Evolutionary conservation across 2,329 filamentous ascomycete genomes (phyloP).

Genomic region (Ophiosphaerella korrae): DNA sequence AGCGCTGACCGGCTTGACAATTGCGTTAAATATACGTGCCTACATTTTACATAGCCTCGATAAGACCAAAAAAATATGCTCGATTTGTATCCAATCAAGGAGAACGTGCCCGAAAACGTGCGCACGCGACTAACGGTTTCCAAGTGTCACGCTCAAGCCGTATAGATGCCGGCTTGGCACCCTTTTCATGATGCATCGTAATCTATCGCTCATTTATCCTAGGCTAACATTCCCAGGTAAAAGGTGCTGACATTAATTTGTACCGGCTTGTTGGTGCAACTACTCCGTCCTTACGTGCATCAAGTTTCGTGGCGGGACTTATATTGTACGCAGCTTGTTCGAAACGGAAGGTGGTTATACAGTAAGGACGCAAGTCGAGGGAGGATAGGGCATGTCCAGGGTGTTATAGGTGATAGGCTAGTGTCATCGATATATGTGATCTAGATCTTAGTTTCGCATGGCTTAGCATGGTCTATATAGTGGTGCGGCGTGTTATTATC

Average conservation of each 20-base stretch:
- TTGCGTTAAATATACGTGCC: too few relatives aligned
- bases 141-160: neutral
- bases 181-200: neutral
- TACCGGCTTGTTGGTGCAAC: slow-evolving; percentile 6
- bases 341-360: slow-evolving; percentile 1
- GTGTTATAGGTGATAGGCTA: slow-evolving; percentile 2
- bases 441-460: neutral
- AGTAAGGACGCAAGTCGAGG: neutral
- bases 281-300: neutral
- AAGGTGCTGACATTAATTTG: neutral
- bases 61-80: neutral
- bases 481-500: neutral
- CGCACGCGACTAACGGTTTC: neutral
- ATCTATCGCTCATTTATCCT: slow-evolving; percentile 8
- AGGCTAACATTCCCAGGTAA: slow-evolving; percentile 9
- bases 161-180: slow-evolving; percentile 2
- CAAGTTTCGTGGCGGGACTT: neutral
- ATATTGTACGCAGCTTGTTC: neutral
- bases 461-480: neutral
- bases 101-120: neutral
- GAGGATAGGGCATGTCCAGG: neutral
- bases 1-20: neutral
- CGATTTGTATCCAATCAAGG: neutral
- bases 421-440: slow-evolving; percentile 1
- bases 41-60: neutral